A percentile compares a stretch with the other conserved stretches of the same genome.
Evolutionary conservation across 192 early-diverging fungal species (phyloP).

Genomic region (Podila epicladia): DNA sequence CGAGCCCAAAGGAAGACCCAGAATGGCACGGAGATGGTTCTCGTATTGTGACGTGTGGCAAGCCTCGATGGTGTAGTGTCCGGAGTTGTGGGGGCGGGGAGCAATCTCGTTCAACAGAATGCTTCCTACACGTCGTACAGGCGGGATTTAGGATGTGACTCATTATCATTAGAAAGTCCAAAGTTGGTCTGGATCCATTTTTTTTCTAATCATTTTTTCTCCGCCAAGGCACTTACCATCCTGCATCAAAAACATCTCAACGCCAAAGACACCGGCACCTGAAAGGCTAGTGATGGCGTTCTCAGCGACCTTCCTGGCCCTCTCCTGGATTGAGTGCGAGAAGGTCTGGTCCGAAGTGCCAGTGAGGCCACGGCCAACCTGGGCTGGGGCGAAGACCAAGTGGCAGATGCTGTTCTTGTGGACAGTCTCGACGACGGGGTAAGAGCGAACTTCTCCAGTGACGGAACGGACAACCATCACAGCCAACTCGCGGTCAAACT

Average conservation of each 20-base stretch:
- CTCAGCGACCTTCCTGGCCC: conserved; percentile 86
- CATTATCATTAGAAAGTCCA: not conserved
- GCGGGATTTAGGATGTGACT: conserved; percentile 7
- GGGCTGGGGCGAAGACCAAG: conserved; percentile 95
- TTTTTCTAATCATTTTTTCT: not conserved
- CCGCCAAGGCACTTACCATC: conserved; percentile 63
- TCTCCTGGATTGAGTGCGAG: conserved; percentile 60
- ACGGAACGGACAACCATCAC: conserved; percentile 95
- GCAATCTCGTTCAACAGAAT: conserved; percentile 98
- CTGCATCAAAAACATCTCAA: conserved; percentile 96
- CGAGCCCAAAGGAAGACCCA: conserved; percentile 90
- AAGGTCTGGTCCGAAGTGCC: conserved; percentile 49
- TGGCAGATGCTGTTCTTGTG: conserved; percentile 98
- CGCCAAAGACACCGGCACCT: conserved; percentile 94
- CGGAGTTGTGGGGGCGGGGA: conserved; percentile 98
- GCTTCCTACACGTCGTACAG: conserved; percentile 53
- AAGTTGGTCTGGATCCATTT: not conserved
- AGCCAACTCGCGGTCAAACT: conserved; percentile 92
- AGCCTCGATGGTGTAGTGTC: conserved; percentile 98
- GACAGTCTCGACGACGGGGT: conserved; percentile 97
- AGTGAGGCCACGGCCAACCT: conserved; percentile 79
- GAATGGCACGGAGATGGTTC: conserved; percentile 90
- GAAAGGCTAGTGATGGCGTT: conserved; percentile 80
- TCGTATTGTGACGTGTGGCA: conserved; percentile 98
- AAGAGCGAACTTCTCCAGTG: conserved; percentile 79